These are phyloP conservation scores for Talaromyces pinophilus DNA, from an alignment of 2,329 filamentous ascomycete species.

Conservation along the genomic window DNA sequence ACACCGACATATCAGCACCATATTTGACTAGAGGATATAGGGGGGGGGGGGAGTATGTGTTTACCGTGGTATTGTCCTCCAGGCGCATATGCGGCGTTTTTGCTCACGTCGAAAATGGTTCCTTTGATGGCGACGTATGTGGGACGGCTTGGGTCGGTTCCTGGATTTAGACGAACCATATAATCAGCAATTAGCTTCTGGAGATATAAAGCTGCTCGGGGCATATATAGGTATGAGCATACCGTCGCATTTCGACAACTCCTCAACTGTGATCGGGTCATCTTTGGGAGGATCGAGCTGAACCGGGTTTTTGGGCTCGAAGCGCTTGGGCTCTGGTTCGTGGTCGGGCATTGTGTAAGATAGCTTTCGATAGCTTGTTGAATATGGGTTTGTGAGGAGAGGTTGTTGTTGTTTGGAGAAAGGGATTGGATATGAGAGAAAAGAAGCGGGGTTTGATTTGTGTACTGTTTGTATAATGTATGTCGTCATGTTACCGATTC, in stretches of 20 bases:
- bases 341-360: constrained; percentile 34
- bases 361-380: neutral
- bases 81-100: constrained; percentile 81
- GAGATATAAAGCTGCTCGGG: neutral
- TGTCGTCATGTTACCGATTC: constrained; percentile 9
- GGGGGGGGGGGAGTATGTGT: neutral
- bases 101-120: constrained; percentile 89
- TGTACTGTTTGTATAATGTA: neutral
- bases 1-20: neutral
- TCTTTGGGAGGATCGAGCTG: constrained; percentile 80
- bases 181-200: neutral
- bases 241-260: constrained; percentile 83
- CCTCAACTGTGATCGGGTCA: constrained; percentile 78
- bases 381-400: neutral
- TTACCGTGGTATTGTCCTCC: constrained; percentile 83
- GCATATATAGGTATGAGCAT: constrained; percentile 34
- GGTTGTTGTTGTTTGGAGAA: neutral
- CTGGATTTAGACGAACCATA: constrained; percentile 28
- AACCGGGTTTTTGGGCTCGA: constrained; percentile 45
- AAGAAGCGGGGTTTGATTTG: constrained; percentile 1
- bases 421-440: neutral
- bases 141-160: constrained; percentile 49
- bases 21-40: neutral
- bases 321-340: constrained; percentile 38
- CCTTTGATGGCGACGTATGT: constrained; percentile 72